These are phyloP conservation scores for Diaporthe sp. DNA, from an alignment of 2,329 filamentous ascomycete species.

Conservation along the genomic window DNA sequence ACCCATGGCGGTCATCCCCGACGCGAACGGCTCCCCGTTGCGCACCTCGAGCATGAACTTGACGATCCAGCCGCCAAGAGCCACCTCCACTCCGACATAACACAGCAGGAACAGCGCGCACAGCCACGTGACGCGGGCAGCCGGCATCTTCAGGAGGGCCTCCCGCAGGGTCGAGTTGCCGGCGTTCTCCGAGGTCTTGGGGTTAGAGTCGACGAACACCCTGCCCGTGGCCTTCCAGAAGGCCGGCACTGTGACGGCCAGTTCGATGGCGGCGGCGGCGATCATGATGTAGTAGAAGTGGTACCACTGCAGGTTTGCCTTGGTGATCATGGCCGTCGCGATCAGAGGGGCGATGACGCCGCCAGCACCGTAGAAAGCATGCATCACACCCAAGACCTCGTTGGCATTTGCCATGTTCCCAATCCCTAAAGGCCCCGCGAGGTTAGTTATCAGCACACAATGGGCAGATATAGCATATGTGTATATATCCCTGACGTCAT, in stretches of 20 bases:
- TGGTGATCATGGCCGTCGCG: constrained; percentile 76
- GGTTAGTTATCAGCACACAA: background rate
- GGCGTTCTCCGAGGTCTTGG: constrained; percentile 40
- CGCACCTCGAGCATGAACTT: constrained; percentile 84
- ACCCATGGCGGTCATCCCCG: constrained; percentile 80
- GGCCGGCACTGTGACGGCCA: constrained; percentile 56
- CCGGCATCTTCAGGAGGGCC: constrained; percentile 54
- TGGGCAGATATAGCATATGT: constrained; percentile 43
- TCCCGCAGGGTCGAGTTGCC: constrained; percentile 44
- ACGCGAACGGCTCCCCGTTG: constrained; percentile 72
- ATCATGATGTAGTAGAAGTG: constrained; percentile 81
- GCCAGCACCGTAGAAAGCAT: constrained; percentile 75
- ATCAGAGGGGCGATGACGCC: constrained; percentile 76
- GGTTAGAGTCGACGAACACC: constrained; percentile 58
- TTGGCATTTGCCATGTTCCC: constrained; percentile 78
- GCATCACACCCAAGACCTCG: constrained; percentile 75
- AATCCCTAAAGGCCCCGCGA: constrained; percentile 41
- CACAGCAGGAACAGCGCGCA: constrained; percentile 77
- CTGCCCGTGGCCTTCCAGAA: constrained; percentile 70
- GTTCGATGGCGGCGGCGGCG: constrained; percentile 64
- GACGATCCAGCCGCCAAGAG: constrained; percentile 84
- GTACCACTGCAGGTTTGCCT: constrained; percentile 72
- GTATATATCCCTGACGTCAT: background rate
- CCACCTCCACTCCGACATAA: constrained; percentile 82
- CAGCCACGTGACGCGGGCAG: constrained; percentile 72